Evolutionary conservation across 2,329 filamentous ascomycete species (phyloP).

Genomic region (Colletotrichum destructivum): DNA sequence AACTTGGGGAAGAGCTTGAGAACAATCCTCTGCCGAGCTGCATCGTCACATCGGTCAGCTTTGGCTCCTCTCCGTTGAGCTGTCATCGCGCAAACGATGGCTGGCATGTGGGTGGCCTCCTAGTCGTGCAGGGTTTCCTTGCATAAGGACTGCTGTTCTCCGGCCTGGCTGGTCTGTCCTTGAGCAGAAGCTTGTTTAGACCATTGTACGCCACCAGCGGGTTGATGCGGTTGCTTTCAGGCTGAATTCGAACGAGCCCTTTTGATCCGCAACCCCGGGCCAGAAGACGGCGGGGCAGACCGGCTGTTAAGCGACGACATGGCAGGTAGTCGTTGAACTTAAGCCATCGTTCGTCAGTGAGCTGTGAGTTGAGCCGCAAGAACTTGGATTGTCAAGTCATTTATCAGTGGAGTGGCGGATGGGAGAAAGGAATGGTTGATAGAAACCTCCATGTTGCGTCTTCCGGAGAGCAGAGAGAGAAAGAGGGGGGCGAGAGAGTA

Average conservation of each 20-base stretch:
- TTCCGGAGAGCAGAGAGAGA: not conserved
- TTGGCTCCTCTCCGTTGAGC: conserved; percentile 6
- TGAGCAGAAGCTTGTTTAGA: conserved; percentile 18
- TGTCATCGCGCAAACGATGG: not conserved
- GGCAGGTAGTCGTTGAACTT: not conserved
- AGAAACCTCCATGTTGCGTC: not conserved
- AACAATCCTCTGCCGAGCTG: conserved; percentile 1
- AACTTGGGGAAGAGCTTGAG: conserved; percentile 19
- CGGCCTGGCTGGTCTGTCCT: not conserved
- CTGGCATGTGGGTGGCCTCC: not conserved
- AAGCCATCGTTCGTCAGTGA: not conserved
- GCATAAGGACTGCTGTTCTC: not conserved
- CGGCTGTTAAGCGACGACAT: not conserved
- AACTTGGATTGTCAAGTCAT: not conserved
- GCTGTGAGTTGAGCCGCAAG: not conserved
- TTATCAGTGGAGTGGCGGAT: not conserved
- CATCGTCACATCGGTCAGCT: conserved; percentile 18
- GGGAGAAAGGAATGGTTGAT: not conserved
- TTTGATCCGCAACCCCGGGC: conserved; percentile 13
- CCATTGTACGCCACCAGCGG: not conserved
- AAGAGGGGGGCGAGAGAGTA: not conserved
- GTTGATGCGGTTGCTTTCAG: conserved; percentile 17
- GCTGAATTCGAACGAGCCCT: conserved; percentile 22
- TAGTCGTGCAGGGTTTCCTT: not conserved
- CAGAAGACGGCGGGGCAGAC: not conserved